phyloP scores from a whole-genome alignment of 495 filamentous ascomycete species.

The Podospora bellae-mahoneyi region DNA sequence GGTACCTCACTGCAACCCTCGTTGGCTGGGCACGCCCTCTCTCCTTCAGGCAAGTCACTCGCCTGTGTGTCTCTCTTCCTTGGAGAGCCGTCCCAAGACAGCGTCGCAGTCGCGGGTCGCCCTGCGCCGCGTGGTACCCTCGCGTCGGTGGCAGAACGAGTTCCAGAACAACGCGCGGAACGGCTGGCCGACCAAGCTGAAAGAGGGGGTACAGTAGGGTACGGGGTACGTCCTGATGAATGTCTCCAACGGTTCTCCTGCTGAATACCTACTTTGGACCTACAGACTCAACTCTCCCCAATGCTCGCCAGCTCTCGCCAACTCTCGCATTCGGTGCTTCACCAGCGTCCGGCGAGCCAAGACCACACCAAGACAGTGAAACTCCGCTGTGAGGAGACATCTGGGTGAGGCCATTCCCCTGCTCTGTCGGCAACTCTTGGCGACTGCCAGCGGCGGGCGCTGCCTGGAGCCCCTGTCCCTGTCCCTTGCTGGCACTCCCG shows the following conservation, averaged over 20 bases:
- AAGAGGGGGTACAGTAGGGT: not conserved
- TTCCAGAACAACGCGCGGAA: slow-evolving; percentile 21
- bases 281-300: no score
- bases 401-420: slow-evolving; percentile 24
- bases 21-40: slow-evolving; percentile 6
- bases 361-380: not conserved
- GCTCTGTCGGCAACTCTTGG: slow-evolving; percentile 18
- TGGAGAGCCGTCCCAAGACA: slow-evolving; percentile 11
- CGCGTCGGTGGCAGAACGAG: slow-evolving; percentile 4
- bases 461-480: slow-evolving; percentile 28
- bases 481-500: slow-evolving; percentile 31
- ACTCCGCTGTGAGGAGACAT: slow-evolving; percentile 8
- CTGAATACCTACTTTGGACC: not conserved
- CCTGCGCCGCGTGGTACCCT: slow-evolving; percentile 8
- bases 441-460: slow-evolving; percentile 16
- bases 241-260: not conserved
- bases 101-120: slow-evolving; percentile 18
- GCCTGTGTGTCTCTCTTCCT: slow-evolving; percentile 9
- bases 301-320: no score
- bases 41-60: slow-evolving; percentile 16
- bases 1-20: slow-evolving; percentile 11
- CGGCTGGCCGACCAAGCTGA: slow-evolving; percentile 14
- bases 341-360: not conserved
- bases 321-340: not conserved
- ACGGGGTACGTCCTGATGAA: not conserved